A percentile compares a stretch with the other conserved stretches of the same genome.
These are phyloP conservation scores for Mimosa bimucronata DNA, from an alignment of 306 rosid genomes.

Conservation along the genomic window DNA sequence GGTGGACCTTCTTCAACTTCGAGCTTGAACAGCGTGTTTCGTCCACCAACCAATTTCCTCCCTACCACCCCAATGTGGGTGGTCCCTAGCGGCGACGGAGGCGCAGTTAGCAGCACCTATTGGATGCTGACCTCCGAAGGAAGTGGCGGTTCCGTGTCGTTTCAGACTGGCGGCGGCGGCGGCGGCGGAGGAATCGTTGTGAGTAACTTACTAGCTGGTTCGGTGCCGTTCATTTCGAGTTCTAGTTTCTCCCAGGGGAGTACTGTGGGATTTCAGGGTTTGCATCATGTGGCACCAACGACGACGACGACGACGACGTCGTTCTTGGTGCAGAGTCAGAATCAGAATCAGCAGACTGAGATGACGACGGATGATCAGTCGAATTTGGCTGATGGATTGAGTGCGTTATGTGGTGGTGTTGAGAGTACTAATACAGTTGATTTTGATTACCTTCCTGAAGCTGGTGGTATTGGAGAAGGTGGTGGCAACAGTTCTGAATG, in stretches of 20 bases:
- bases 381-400: constrained; percentile 55
- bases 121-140: constrained; percentile 59
- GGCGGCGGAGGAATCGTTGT: constrained; percentile 3
- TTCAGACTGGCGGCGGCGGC: constrained; percentile 18
- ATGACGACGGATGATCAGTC: constrained; percentile 47
- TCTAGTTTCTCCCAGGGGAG: constrained; percentile 40
- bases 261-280: constrained; percentile 45
- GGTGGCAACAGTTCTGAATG: constrained; percentile 50
- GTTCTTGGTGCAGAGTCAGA: constrained; percentile 28
- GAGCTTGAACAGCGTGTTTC: constrained; percentile 33
- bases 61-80: constrained; percentile 67
- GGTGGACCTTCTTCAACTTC: constrained; percentile 32
- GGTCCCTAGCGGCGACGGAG: constrained; percentile 9
- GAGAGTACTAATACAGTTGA: constrained; percentile 49
- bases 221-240: constrained; percentile 58
- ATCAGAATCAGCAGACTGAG: background rate
- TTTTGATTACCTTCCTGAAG: constrained; percentile 34
- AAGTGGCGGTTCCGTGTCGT: constrained; percentile 31
- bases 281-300: constrained; percentile 59
- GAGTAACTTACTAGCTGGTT: constrained; percentile 48
- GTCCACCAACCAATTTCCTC: constrained; percentile 49
- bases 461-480: constrained; percentile 53
- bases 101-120: constrained; percentile 47
- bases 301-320: constrained; percentile 57
- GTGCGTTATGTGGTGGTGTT: constrained; percentile 53